A percentile compares a stretch with the other conserved stretches of the same genome.
phyloP scores from a whole-genome alignment of 306 rosid species.

The Castanea sativa region DNA sequence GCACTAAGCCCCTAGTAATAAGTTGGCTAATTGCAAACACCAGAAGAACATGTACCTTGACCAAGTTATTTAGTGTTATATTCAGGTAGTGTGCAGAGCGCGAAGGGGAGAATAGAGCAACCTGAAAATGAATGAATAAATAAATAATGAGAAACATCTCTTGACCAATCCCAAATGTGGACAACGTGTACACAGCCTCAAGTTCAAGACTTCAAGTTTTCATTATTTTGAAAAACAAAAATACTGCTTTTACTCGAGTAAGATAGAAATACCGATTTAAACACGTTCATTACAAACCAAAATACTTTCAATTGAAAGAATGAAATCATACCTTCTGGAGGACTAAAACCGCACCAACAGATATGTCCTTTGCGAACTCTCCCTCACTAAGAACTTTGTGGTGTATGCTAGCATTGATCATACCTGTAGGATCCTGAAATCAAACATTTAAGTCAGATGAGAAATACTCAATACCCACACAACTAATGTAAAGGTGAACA shows the following conservation, averaged over 20 bases:
- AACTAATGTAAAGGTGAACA: background rate
- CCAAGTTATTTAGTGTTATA: conserved; percentile 56
- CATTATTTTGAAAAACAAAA: too few species aligned
- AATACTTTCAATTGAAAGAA: background rate
- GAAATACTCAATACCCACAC: background rate
- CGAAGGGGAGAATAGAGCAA: conserved; percentile 66
- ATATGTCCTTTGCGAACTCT: conserved; percentile 46
- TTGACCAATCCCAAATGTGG: conserved; percentile 3
- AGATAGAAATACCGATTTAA: background rate
- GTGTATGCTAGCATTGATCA: conserved; percentile 60
- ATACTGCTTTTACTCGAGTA: background rate
- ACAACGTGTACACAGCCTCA: background rate
- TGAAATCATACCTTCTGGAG: conserved; percentile 54
- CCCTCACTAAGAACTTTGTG: conserved; percentile 50
- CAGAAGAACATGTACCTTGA: conserved; percentile 49
- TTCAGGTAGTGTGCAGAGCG: conserved; percentile 57
- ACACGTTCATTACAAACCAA: background rate
- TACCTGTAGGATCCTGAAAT: conserved; percentile 77
- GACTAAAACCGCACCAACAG: conserved; percentile 66
- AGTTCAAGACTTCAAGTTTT: background rate
- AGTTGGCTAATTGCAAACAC: conserved; percentile 8
- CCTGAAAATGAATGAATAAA: conserved; percentile 36
- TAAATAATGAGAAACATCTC: background rate
- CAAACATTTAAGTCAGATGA: conserved; percentile 5
- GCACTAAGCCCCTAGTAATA: background rate